Percentiles rank a stretch among this genome's conserved stretches.
Evolutionary conservation across 257 asterid genomes (phyloP).

Genomic region (Eustoma russellianum): DNA sequence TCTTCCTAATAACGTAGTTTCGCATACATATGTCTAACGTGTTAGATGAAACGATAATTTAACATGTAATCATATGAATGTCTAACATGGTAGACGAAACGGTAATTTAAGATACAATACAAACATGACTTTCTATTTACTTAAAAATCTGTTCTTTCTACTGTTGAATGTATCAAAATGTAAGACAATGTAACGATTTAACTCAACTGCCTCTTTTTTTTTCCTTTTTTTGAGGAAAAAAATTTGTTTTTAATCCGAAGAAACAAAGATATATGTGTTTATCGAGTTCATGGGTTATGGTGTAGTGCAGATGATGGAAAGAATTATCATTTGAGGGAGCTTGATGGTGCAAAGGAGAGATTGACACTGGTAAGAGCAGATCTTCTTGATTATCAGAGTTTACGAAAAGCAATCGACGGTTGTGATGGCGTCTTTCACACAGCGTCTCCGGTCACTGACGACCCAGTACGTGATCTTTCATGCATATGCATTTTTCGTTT

Average conservation of each 20-base stretch:
- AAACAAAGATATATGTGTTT: too few relatives aligned
- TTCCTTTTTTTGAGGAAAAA: too few relatives aligned
- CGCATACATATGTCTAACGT: background rate
- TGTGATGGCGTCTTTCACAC: conserved; percentile 98
- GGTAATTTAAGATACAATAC: background rate
- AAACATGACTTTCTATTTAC: too few relatives aligned
- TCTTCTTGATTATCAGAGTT: conserved; percentile 65
- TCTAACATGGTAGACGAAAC: too few relatives aligned
- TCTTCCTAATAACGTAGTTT: background rate
- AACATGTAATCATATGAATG: too few relatives aligned
- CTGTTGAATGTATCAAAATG: too few relatives aligned
- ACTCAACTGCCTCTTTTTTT: too few relatives aligned
- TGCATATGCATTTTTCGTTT: too few relatives aligned
- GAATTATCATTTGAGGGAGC: conserved; percentile 60
- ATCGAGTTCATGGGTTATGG: background rate
- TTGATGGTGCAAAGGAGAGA: conserved; percentile 85
- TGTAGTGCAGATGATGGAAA: conserved; percentile 55
- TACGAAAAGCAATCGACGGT: conserved; percentile 66
- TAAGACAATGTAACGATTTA: too few relatives aligned
- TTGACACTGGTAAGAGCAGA: conserved; percentile 64
- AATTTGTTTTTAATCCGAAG: too few relatives aligned
- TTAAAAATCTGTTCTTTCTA: too few relatives aligned
- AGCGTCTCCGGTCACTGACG: conserved; percentile 88
- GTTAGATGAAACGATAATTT: too few relatives aligned
- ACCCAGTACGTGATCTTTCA: conserved; percentile 46